A percentile compares a stretch with the other conserved stretches of the same genome.
Conservation (phyloP, 169 alveolate genomes). For the Cryptosporidium viatorum region DNA sequence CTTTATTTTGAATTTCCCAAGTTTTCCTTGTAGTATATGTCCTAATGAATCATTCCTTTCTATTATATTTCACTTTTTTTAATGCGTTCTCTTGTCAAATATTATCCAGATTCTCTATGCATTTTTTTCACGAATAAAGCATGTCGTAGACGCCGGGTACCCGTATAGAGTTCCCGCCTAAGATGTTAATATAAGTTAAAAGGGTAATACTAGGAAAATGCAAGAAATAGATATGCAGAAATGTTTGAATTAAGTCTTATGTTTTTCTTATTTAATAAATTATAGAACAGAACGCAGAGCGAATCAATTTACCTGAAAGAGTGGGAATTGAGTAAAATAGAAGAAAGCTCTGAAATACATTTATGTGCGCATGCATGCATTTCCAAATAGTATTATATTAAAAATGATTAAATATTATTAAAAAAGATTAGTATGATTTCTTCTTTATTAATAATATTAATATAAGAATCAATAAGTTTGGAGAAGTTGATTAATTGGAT, state of each 20-base stretch:
- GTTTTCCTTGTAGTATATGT: not conserved
- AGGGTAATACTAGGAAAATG: not conserved
- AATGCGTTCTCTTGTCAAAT: not conserved
- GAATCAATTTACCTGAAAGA: not conserved
- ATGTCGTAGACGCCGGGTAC: constrained; percentile 2
- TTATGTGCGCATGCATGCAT: not conserved
- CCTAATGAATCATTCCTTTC: not conserved
- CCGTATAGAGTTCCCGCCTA: not conserved
- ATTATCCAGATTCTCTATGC: constrained; percentile 20
- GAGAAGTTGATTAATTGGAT: not conserved
- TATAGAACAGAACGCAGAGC: no score
- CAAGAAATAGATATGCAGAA: not conserved
- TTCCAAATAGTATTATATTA: not conserved
- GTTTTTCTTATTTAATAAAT: no score
- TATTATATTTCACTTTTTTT: not conserved
- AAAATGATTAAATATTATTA: not conserved
- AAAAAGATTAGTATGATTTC: not conserved
- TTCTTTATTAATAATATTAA: not conserved
- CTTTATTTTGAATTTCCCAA: not conserved
- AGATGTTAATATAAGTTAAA: not conserved
- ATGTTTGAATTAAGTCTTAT: not conserved
- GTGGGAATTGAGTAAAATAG: not conserved
- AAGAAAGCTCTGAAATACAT: not conserved
- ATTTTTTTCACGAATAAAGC: not conserved
- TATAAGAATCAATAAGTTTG: not conserved